Conservation (phyloP, 129 eudicot species). For the Daucus carota region DNA sequence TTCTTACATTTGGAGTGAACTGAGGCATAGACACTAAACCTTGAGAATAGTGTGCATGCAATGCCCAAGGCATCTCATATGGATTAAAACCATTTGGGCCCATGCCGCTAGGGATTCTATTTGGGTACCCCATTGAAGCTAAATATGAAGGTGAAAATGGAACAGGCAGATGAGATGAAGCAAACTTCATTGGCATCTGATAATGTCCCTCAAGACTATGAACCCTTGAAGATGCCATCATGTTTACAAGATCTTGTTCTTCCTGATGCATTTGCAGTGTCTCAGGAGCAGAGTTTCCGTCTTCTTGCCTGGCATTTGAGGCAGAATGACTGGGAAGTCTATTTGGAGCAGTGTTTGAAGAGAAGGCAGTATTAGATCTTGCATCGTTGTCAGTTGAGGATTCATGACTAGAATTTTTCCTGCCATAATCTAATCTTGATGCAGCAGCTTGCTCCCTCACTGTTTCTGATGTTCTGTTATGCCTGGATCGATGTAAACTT, state of each 20-base stretch:
- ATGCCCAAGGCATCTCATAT: conserved; percentile 16
- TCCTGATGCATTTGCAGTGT: conserved; percentile 14
- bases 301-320: conserved; percentile 4
- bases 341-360: conserved; percentile 6
- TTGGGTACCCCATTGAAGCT: conserved; percentile 19
- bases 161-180: conserved; percentile 9
- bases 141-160: conserved; percentile 17
- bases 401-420: conserved; percentile 3
- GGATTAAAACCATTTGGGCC: conserved; percentile 8
- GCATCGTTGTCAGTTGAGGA: conserved; percentile 1
- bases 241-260: conserved; percentile 21
- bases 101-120: conserved; percentile 11
- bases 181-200: conserved; percentile 20
- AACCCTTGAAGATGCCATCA: conserved; percentile 11
- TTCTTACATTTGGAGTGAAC: conserved; percentile 4
- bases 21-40: conserved; percentile 16
- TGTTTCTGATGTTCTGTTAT: conserved; percentile 6
- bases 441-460: neutral
- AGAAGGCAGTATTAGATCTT: neutral
- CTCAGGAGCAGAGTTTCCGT: conserved; percentile 8
- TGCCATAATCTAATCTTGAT: conserved; percentile 1
- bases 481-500: conserved; percentile 7
- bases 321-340: conserved; percentile 2
- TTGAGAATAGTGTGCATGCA: conserved; percentile 11
- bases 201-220: conserved; percentile 10